Evolutionary conservation across 371 early-diverging fungal genomes (phyloP), one percentile per base, ranked within the genome.

Genomic region (Dinochytrium kinnereticum): DNA sequence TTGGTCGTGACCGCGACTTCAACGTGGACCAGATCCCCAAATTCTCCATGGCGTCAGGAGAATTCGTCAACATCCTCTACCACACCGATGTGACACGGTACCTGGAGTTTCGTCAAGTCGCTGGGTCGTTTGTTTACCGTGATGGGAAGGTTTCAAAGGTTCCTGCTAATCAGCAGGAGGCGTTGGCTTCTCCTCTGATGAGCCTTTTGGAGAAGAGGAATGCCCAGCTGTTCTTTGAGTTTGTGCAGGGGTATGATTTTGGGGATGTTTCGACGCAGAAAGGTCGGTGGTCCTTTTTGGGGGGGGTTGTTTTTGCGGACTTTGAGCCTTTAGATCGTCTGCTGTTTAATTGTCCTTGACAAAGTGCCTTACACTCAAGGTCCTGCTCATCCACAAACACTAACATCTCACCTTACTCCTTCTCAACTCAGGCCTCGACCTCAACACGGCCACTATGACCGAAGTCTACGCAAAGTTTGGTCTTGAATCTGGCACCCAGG

Each of bases 21-120:
- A 96, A 94, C 84, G 91, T 99, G 51, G 99, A 99, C 82, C 84
- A 99, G 79, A 96, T 99, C 59, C 99, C 99, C 79, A 99, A 99
- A 89, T 98, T 99, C 83, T 94, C 99, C 89, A 97, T 99, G 95
- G 98, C 97, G 64, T 96, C 95, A 76, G 98, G 82, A 44, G 87
- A 86, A 68, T 87, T 87, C 72, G 84, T 87, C 49, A 85, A 87
- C 74, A 84, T 90, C 68, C 84, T 92, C 34, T 83, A 85, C 69
- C 95, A 98, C 83, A 95, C 99, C 59, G 96, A 99, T 79, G 98
- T 99, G 50, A 95, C 98, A 33, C 93, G 97, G 68, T 97, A 99
- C 85, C 87, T 99, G 44, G 97, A 97, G 80, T 99, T 99, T 89
- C 92, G 94, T 82, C 94, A 96, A 80, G 96, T 99, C 71, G 88